phyloP scores from a whole-genome alignment of 2,329 filamentous ascomycete species.

The Fusarium beomiforme region DNA sequence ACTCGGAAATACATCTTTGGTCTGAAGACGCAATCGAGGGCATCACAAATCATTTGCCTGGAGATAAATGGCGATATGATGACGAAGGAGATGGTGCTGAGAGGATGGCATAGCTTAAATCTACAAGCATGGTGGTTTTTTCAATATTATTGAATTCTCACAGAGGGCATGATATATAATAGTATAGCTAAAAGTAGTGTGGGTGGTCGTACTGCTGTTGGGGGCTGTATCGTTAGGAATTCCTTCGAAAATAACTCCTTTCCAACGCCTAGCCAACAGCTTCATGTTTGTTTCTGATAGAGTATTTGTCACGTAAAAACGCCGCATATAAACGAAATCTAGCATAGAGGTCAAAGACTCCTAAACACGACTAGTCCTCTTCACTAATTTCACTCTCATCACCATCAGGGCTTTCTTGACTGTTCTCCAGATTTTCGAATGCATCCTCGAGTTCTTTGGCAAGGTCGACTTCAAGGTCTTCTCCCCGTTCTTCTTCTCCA shows the following conservation, averaged over 20 bases:
- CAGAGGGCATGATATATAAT: neutral
- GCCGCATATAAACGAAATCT: slow-evolving; percentile 11
- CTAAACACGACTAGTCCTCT: slow-evolving; percentile 61
- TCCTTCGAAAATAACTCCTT: slow-evolving; percentile 1
- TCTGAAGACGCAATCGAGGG: slow-evolving; percentile 58
- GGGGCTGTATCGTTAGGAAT: slow-evolving; percentile 29
- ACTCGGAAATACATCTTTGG: slow-evolving; percentile 52
- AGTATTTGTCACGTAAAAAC: slow-evolving; percentile 4
- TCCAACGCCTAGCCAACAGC: slow-evolving; percentile 20
- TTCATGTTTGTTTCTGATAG: neutral
- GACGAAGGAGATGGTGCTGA: slow-evolving; percentile 38
- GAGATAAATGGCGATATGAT: slow-evolving; percentile 38
- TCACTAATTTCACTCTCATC: slow-evolving; percentile 75
- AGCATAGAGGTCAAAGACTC: neutral
- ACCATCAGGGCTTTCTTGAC: slow-evolving; percentile 60
- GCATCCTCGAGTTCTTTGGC: slow-evolving; percentile 65
- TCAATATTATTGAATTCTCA: slow-evolving; percentile 2
- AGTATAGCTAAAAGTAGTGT: neutral
- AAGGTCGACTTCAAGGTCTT: slow-evolving; percentile 51
- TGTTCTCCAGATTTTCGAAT: slow-evolving; percentile 63
- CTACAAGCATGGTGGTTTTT: neutral
- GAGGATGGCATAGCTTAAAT: neutral
- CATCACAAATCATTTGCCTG: slow-evolving; percentile 56
- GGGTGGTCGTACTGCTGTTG: slow-evolving; percentile 1
- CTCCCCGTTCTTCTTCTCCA: slow-evolving; percentile 41